Base-by-base conservation (phyloP, 2,329 filamentous ascomycete genomes). In the Lecanosticta acicola region DNA sequence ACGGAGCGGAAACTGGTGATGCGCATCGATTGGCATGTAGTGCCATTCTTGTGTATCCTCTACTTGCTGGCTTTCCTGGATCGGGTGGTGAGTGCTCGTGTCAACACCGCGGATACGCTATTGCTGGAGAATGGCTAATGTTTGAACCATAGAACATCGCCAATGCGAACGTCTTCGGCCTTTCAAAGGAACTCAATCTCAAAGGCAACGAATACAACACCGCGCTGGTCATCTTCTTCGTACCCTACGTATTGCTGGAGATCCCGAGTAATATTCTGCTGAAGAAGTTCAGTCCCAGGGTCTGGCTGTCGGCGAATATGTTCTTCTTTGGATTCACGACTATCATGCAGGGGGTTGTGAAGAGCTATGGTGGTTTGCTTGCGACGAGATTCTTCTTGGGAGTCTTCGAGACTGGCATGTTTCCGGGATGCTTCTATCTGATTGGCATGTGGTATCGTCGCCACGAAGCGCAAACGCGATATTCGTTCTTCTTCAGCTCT, bases 401-500 rank as follows among this genome's bases (percentile, higher is more conserved):
- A 7, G 48, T 78, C 1, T 72, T 72, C 46, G 73, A 64, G 42
- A 60, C 70, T 0, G 72, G 72, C 44, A 74, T 76, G 72, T 87
- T 87, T 55, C 84, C 84, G 1, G 84, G 83, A 26, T 84, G 80
- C 49, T 59, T 60, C 42, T 58, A 59, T 26, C 46, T 57, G 4
- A 55, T 55, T 7, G 53, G 86, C 47, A 91, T 91, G 83, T 94
- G 86, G 89, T 98, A 97, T 59, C 82, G 83, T 49, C 81, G 91
- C 49, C 74, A 75, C 36, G 93, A 97, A 68, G 88, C 90, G 2
- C 91, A 97, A 68, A 87, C 88, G 60, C 82, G 93, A 21, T 96
- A 90, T 69, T 86, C 83, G 13, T 90, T 97, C 73, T 97, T 97
- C 75, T 97, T 97, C 73, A 83, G 79, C 60, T 87, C 78, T 20